phyloP scores from a whole-genome alignment of 768 basidiomycete genomes.

The Dioszegia aurantiaca region DNA sequence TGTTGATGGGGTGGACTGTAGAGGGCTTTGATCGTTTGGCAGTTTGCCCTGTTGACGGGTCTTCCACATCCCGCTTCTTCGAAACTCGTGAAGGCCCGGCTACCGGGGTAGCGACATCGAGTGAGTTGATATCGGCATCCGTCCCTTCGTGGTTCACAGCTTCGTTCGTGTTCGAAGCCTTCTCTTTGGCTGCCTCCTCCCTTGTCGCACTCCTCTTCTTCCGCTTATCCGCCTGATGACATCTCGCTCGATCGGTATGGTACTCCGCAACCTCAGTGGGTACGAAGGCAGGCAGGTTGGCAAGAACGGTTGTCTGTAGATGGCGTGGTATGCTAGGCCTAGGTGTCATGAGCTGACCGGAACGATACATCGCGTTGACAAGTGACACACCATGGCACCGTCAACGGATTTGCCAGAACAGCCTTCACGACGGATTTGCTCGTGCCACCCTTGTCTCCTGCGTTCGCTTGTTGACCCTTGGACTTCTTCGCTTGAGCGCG shows the following conservation, averaged over 20 bases:
- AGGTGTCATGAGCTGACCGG: not conserved
- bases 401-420: slow-evolving; percentile 39
- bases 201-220: not conserved
- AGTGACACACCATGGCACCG: slow-evolving; percentile 34
- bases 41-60: slow-evolving; percentile 2
- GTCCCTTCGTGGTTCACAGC: too few relatives aligned
- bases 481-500: slow-evolving; percentile 32
- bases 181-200: slow-evolving; percentile 6
- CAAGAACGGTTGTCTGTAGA: slow-evolving; percentile 33
- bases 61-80: not conserved
- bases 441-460: not conserved
- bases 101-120: too few relatives aligned
- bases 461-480: slow-evolving; percentile 9
- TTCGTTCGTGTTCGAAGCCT: not conserved
- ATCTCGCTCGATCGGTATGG: slow-evolving; percentile 36
- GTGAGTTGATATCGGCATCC: too few relatives aligned
- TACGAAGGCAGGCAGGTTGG: slow-evolving; percentile 28
- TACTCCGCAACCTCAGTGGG: slow-evolving; percentile 37
- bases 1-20: not conserved
- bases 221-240: slow-evolving; percentile 33
- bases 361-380: not conserved
- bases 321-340: slow-evolving; percentile 45
- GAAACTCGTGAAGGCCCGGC: not conserved
- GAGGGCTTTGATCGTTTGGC: not conserved
- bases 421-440: slow-evolving; percentile 29